A percentile compares a stretch with the other conserved stretches of the same genome.
Conservation (phyloP, 139 green algal genomes). For the Pleodorina starrii region DNA sequence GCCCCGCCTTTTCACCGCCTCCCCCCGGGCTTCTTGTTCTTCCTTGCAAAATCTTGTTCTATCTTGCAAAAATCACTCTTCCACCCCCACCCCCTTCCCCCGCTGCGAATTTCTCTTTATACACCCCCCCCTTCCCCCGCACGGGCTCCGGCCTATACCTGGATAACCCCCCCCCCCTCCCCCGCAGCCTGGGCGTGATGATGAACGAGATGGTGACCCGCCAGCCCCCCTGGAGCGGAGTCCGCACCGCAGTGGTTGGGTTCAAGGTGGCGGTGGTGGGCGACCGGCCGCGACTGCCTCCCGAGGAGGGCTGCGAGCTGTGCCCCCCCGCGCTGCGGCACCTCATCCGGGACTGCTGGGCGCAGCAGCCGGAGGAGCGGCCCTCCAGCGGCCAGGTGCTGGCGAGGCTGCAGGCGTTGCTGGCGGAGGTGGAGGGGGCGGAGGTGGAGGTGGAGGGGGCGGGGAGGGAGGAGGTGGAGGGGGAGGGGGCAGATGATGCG, state of each 20-base stretch:
- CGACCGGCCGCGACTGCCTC: constrained; percentile 19
- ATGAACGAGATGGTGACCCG: constrained; percentile 45
- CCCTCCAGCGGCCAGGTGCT: constrained; percentile 17
- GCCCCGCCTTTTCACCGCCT: too few relatives aligned
- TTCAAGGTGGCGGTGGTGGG: constrained; percentile 49
- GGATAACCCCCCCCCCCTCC: too few relatives aligned
- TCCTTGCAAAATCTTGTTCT: too few relatives aligned
- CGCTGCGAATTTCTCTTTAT: too few relatives aligned
- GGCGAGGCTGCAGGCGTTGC: not conserved
- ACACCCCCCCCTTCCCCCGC: too few relatives aligned
- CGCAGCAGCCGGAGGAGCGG: constrained; percentile 45
- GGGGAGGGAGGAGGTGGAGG: not conserved
- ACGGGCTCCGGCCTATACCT: too few relatives aligned
- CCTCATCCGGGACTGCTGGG: constrained; percentile 44
- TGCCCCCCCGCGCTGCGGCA: constrained; percentile 20
- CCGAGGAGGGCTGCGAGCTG: not conserved
- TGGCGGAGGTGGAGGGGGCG: constrained; percentile 4
- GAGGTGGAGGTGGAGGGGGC: not conserved
- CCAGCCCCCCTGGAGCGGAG: constrained; percentile 23
- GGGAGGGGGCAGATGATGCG: not conserved
- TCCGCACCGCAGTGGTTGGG: constrained; percentile 6
- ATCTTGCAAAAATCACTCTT: too few relatives aligned
- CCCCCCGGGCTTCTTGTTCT: too few relatives aligned
- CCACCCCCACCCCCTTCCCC: too few relatives aligned
- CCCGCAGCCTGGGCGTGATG: constrained; percentile 33